A percentile compares a stretch with the other conserved stretches of the same genome.
These are phyloP conservation scores for Coprinopsis strossmayeri DNA, from an alignment of 768 basidiomycete species.

Conservation along the genomic window DNA sequence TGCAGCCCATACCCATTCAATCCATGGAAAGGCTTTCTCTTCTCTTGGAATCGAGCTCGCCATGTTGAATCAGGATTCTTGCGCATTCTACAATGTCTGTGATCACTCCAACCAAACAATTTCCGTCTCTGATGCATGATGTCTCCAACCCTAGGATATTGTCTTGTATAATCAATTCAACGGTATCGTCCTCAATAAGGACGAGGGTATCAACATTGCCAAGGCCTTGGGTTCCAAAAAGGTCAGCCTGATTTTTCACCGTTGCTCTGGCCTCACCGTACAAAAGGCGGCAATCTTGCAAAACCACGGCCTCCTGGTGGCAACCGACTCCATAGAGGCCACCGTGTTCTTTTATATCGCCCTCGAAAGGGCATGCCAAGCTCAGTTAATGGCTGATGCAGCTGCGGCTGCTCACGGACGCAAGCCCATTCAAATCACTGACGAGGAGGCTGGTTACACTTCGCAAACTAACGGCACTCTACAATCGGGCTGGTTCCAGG, in stretches of 20 bases:
- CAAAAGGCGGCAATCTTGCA: slow-evolving; percentile 37
- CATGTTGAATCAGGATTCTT: slow-evolving; percentile 38
- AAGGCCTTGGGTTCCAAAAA: slow-evolving; percentile 32
- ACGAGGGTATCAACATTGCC: slow-evolving; percentile 41
- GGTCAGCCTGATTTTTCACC: too few relatives aligned
- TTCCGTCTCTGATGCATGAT: too few relatives aligned
- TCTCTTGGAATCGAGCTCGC: slow-evolving; percentile 36
- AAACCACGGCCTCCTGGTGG: slow-evolving; percentile 37
- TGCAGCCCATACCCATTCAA: slow-evolving; percentile 42
- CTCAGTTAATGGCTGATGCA: slow-evolving; percentile 37
- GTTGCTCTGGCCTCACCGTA: too few relatives aligned
- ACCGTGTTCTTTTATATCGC: slow-evolving; percentile 35
- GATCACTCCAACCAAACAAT: too few relatives aligned
- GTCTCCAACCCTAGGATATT: slow-evolving; percentile 21
- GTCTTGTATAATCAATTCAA: slow-evolving; percentile 39
- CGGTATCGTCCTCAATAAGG: slow-evolving; percentile 39
- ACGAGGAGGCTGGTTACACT: slow-evolving; percentile 22
- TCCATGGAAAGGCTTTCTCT: slow-evolving; percentile 44
- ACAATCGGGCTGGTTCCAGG: slow-evolving; percentile 31
- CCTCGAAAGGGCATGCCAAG: slow-evolving; percentile 40
- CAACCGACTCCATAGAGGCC: slow-evolving; percentile 34
- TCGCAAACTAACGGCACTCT: slow-evolving; percentile 19
- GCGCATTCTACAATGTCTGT: slow-evolving; percentile 33
- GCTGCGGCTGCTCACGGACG: slow-evolving; percentile 25
- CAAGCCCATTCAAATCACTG: slow-evolving; percentile 19